Conservation (phyloP, 192 early-diverging fungal genomes). For the Spizellomyces sp. region DNA sequence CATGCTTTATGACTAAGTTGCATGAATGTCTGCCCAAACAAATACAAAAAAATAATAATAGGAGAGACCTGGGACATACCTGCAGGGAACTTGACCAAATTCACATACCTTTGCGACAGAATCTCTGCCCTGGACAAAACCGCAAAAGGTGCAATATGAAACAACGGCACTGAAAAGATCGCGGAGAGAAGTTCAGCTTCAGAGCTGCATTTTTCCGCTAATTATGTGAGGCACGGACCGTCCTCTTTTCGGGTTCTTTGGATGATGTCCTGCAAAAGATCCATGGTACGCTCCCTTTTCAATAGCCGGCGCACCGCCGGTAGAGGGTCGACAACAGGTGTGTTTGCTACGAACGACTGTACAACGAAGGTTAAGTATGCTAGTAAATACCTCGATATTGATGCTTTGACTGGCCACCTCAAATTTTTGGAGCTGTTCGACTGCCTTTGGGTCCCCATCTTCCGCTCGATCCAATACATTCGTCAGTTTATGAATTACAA, state of each 20-base stretch:
- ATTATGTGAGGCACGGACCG: too few species aligned
- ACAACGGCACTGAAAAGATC: neutral
- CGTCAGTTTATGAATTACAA: conserved; percentile 6
- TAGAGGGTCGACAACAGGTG: too few species aligned
- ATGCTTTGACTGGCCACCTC: neutral
- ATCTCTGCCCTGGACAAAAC: neutral
- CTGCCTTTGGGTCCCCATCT: neutral
- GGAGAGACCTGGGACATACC: neutral
- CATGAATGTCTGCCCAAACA: too few species aligned
- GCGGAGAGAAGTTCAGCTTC: too few species aligned
- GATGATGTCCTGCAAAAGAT: neutral
- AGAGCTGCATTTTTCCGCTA: too few species aligned
- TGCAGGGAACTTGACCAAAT: neutral
- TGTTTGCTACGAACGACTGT: too few species aligned
- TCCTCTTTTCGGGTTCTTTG: too few species aligned
- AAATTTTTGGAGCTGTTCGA: neutral
- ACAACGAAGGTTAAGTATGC: too few species aligned
- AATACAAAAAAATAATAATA: neutral
- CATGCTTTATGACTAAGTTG: conserved; percentile 1
- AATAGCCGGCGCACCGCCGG: neutral
- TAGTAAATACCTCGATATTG: neutral
- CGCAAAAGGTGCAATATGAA: neutral
- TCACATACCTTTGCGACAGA: neutral
- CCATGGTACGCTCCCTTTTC: neutral
- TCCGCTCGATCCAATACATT: conserved; percentile 1